phyloP scores from a whole-genome alignment of 768 basidiomycete species.

The Lentinula guzmanii region DNA sequence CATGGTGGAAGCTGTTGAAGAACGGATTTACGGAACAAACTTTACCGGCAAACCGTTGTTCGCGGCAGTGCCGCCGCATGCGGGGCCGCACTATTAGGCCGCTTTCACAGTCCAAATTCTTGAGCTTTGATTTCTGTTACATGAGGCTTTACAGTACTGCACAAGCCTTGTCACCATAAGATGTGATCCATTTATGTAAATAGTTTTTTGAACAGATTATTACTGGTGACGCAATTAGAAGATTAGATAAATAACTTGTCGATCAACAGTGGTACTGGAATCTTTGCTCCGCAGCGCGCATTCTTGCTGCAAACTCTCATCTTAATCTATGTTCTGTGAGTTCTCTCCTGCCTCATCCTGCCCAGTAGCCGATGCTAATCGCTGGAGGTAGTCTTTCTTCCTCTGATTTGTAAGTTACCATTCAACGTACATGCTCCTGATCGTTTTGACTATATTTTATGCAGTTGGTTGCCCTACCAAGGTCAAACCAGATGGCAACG shows the following conservation, averaged over 20 bases:
- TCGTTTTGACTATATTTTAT: neutral
- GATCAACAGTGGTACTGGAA: neutral
- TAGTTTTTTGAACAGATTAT: too few relatives aligned
- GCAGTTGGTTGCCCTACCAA: slow-evolving; percentile 5
- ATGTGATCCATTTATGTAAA: too few relatives aligned
- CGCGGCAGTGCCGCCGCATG: neutral
- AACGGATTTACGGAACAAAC: neutral
- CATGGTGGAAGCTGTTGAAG: slow-evolving; percentile 2
- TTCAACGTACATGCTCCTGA: neutral
- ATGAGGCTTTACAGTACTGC: too few relatives aligned
- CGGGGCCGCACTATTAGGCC: too few relatives aligned
- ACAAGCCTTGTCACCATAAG: too few relatives aligned
- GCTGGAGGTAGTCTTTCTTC: neutral
- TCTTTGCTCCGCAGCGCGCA: neutral
- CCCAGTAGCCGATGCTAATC: neutral
- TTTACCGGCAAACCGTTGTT: neutral
- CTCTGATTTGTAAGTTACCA: neutral
- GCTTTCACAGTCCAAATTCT: too few relatives aligned
- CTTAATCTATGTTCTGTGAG: slow-evolving; percentile 4
- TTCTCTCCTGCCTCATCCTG: neutral
- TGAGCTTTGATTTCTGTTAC: too few relatives aligned
- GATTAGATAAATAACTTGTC: neutral
- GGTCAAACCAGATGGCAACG: slow-evolving; percentile 7
- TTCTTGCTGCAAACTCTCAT: neutral
- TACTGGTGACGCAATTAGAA: neutral